Evolutionary conservation across 306 rosid species (phyloP), one percentile per base, ranked within the genome.

Genomic region (Malus sieversii): DNA sequence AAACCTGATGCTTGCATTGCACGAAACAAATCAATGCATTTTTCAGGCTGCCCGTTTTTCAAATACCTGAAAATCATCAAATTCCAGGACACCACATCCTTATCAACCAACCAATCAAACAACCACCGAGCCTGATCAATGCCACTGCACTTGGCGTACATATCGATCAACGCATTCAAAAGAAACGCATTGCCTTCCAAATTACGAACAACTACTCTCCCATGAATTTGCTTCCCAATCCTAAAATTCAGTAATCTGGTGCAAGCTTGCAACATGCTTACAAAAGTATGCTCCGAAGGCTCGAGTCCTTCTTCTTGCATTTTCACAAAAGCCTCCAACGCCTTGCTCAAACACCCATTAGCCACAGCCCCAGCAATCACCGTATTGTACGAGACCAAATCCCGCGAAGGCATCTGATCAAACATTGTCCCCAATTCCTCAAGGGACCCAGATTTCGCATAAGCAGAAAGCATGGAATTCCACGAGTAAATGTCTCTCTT

Each of bases 211-310:
- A 74, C 29, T 32, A 86, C 80, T 77, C 82, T 77, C 14, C 88
- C 90, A 77, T 90, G 84, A 70, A 90, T 84, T 70, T 90, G 91
- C 76, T 73, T 87, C 61, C 91, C 96, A 65, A 46, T 46, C 76
- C 79, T 73, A 69, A 74, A 69, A 52, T 69, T 72, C 57, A 77
- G 52, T 48, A 74, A 77, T 27, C 74, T 75, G 3, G 87, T 80
- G 75, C 88, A 82, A 6, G 91, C 91, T 38, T 86, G 89, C 76
- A 90, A 83, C 6, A 86, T 81, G 68, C 87, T 87, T 44, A 88
- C 93, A 71, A 80, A 80, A 29, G 91, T 77, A 70, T 88, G 79
- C 66, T 88, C 84, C 7, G 88, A 68, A 23, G 85, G 82, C 44
- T 35, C 82, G 84, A 84, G 79, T 48, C 91, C 85, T 33, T 86